A percentile compares a stretch with the other conserved stretches of the same genome.
Evolutionary conservation across 768 basidiomycete species (phyloP).

Genomic region (Tricholoma bakamatsutake): DNA sequence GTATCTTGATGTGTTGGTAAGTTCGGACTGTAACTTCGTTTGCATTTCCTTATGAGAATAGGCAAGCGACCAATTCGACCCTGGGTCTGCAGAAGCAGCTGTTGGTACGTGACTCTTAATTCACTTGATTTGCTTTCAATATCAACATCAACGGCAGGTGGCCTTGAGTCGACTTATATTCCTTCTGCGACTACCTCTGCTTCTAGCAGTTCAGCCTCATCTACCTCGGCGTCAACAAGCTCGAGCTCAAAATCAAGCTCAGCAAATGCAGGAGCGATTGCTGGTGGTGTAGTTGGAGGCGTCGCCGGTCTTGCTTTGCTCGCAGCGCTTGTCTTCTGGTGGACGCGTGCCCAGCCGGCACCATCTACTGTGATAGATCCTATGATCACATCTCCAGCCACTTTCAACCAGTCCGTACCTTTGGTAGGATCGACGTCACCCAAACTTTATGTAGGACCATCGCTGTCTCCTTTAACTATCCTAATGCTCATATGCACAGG

Average conservation of each 20-base stretch:
- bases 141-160: slow-evolving; percentile 13
- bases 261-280: slow-evolving; percentile 45
- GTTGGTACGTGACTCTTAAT: slow-evolving; percentile 14
- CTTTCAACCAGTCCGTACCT: slow-evolving; percentile 9
- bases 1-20: slow-evolving; percentile 37
- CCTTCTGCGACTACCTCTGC: slow-evolving; percentile 15
- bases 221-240: background rate
- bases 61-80: slow-evolving; percentile 27
- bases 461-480: background rate
- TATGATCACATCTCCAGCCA: slow-evolving; percentile 6
- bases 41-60: slow-evolving; percentile 8
- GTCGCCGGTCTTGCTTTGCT: slow-evolving; percentile 41
- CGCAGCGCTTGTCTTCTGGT: slow-evolving; percentile 24
- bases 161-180: slow-evolving; percentile 30
- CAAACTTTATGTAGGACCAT: slow-evolving; percentile 33
- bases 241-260: slow-evolving; percentile 11
- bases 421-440: slow-evolving; percentile 20
- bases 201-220: slow-evolving; percentile 2
- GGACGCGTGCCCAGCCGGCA: slow-evolving; percentile 17
- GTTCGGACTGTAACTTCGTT: background rate
- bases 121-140: background rate
- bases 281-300: slow-evolving; percentile 59
- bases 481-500: slow-evolving; percentile 15
- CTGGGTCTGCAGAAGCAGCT: slow-evolving; percentile 21
- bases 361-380: slow-evolving; percentile 17